Evolutionary conservation across 2,329 filamentous ascomycete species (phyloP), one percentile per base, ranked within the genome.

Genomic region (Trichophaea hybrida): DNA sequence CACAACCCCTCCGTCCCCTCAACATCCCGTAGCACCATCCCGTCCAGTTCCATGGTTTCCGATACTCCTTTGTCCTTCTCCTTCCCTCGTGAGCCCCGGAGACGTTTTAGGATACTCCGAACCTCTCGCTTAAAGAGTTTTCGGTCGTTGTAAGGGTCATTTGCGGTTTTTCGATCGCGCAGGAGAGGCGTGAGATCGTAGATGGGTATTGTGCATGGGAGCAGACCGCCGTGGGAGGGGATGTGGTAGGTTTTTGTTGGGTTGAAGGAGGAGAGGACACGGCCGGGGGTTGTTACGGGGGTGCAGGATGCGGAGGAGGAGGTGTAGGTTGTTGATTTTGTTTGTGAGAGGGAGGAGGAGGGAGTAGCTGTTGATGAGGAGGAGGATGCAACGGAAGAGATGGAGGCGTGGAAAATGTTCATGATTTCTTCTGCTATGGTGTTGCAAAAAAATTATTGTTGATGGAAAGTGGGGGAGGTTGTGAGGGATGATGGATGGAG

Each of bases 261-360:
- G 24, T 65, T 65, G 52, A 65, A 65, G 52, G 62, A 55, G 31
- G 61, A 64, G 33, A 65, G 54, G 38, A 65, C 50, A n/a, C 60
- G 61, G 34, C 61, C 57, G 12, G 54, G 46, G 2, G 60, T 60
- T 6, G 61, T 63, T 0, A 13, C 24, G 10, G 52, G 33, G 40
- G 61, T 57, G 4, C 56, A 56, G 34, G 61, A 46, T 13, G 59
- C 40, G 17, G 57, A 62, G 0, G 34, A 32, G 38, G 60, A 57
- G 7, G 54, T 50, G 33, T 55, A 49, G 13, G 59, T 51, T n/a
- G 32, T 31, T 51, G 48, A 33, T 51, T 13, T 17, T 51, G 48
- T n/a, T 6, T 13, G 5, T 40, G 51, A 5, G 10, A 12, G 24
- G 51, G 24, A 35, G 31, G 24, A 17, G 6, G 35, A 10, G 51